Percentiles rank a stretch among this genome's conserved stretches.
Evolutionary conservation across 768 basidiomycete species (phyloP).

Genomic region (Austroboletus eburneus): DNA sequence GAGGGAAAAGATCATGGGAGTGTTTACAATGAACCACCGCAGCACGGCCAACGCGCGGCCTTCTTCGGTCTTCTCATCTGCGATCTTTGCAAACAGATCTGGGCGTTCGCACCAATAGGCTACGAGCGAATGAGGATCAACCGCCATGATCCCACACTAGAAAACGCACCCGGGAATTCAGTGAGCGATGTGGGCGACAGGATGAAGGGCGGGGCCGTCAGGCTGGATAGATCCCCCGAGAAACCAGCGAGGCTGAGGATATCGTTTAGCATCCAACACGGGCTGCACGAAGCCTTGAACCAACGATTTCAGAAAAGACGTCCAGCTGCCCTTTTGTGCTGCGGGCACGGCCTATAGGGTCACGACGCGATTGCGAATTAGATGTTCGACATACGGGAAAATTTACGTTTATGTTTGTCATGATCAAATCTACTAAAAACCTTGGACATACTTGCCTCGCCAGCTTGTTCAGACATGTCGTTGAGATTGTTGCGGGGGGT

Average conservation of each 20-base stretch:
- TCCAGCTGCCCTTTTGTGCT: constrained; percentile 84
- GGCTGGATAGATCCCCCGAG: constrained; percentile 80
- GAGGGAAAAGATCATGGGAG: neutral
- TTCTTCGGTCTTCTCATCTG: constrained; percentile 68
- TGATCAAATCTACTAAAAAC: constrained; percentile 20
- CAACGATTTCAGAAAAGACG: constrained; percentile 86
- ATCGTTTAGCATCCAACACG: constrained; percentile 1
- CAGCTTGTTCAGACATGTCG: constrained; percentile 39
- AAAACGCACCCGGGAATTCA: constrained; percentile 75
- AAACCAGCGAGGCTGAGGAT: constrained; percentile 69
- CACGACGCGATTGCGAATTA: constrained; percentile 18
- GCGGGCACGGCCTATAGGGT: constrained; percentile 63
- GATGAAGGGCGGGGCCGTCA: constrained; percentile 90
- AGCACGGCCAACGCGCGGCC: constrained; percentile 77
- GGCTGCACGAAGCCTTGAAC: constrained; percentile 26
- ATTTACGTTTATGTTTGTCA: constrained; percentile 22
- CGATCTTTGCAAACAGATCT: constrained; percentile 82
- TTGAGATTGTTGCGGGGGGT: neutral
- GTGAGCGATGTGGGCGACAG: constrained; percentile 88
- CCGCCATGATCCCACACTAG: neutral
- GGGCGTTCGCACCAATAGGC: constrained; percentile 98
- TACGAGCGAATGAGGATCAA: constrained; percentile 25
- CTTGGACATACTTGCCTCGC: constrained; percentile 34
- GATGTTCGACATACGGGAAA: constrained; percentile 35
- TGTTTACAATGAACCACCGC: constrained; percentile 84